These are phyloP conservation scores for Zygnema cylindricum DNA, from an alignment of 139 green algal species.

Conservation along the genomic window DNA sequence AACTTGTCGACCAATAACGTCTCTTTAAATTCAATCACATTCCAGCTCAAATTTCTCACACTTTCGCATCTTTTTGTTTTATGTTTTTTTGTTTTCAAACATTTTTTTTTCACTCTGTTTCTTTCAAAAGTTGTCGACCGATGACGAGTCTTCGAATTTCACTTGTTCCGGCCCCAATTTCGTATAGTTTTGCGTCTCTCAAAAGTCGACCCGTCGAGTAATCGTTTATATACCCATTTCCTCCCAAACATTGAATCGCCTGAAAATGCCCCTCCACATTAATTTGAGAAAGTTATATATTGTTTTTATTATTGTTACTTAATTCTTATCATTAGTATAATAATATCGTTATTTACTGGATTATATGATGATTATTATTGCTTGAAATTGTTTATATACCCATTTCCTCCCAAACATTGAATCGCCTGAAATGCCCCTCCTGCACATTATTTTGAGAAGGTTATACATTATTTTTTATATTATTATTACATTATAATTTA, in stretches of 20 bases:
- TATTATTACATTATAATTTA: too few relatives aligned
- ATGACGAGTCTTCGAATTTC: slow-evolving; percentile 91
- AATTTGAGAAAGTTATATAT: too few relatives aligned
- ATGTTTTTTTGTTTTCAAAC: too few relatives aligned
- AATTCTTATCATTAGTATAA: too few relatives aligned
- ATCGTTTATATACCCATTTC: slow-evolving; percentile 95
- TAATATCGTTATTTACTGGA: too few relatives aligned
- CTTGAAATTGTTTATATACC: slow-evolving; percentile 94
- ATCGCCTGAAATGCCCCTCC: too few relatives aligned
- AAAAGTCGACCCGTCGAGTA: slow-evolving; percentile 87
- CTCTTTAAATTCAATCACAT: slow-evolving; percentile 84
- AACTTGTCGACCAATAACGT: slow-evolving; percentile 89
- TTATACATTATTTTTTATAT: too few relatives aligned
- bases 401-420: slow-evolving; percentile 91
- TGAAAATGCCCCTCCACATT: too few relatives aligned
- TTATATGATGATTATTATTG: too few relatives aligned
- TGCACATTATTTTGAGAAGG: too few relatives aligned
- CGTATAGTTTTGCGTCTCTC: slow-evolving; percentile 95
- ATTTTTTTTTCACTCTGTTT: slow-evolving; percentile 59
- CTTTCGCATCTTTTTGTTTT: too few relatives aligned
- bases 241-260: slow-evolving; percentile 82
- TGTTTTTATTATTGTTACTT: too few relatives aligned
- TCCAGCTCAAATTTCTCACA: slow-evolving; percentile 95
- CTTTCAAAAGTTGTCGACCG: slow-evolving; percentile 83
- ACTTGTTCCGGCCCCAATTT: slow-evolving; percentile 89